Evolutionary conservation across 1,284 basidiomycete species (phyloP).

Genomic region (Mycosarcoma maydis): DNA sequence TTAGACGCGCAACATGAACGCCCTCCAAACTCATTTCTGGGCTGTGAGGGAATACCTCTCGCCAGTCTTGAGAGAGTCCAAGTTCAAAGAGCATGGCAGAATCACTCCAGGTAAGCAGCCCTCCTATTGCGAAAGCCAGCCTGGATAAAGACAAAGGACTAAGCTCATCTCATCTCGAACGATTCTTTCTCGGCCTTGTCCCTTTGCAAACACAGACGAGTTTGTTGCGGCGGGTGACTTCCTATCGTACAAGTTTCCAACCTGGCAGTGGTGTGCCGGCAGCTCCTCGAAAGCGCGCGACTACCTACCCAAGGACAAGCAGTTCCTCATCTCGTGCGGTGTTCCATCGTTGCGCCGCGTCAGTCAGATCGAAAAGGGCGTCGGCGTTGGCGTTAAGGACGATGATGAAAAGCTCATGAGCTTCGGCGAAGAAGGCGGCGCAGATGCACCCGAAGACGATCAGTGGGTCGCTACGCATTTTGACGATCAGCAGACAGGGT

Average conservation of each 20-base stretch:
- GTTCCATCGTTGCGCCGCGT: conserved; percentile 64
- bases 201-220: conserved; percentile 50
- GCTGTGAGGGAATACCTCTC: conserved; percentile 95
- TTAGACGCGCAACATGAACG: no score
- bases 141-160: no score
- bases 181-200: no score
- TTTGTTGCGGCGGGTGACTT: conserved; percentile 66
- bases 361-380: conserved; percentile 54
- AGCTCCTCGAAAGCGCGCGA: conserved; percentile 84
- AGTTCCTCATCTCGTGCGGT: conserved; percentile 79
- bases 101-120: conserved; percentile 84
- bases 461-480: conserved; percentile 57
- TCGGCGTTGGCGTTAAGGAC: conserved; percentile 29
- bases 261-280: conserved; percentile 64
- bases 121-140: no score
- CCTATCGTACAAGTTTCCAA: conserved; percentile 63
- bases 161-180: no score
- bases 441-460: conserved; percentile 41
- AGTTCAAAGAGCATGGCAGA: conserved; percentile 97
- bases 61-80: conserved; percentile 94
- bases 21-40: conserved; percentile 80
- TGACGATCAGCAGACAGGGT: conserved; percentile 18
- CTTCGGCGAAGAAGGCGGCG: conserved; percentile 35
- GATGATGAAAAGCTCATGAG: conserved; percentile 51
- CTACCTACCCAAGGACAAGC: conserved; percentile 91